Evolutionary conservation across 2,329 filamentous ascomycete species (phyloP), one percentile per base, ranked within the genome.

Genomic region (Penicillium occitanis): DNA sequence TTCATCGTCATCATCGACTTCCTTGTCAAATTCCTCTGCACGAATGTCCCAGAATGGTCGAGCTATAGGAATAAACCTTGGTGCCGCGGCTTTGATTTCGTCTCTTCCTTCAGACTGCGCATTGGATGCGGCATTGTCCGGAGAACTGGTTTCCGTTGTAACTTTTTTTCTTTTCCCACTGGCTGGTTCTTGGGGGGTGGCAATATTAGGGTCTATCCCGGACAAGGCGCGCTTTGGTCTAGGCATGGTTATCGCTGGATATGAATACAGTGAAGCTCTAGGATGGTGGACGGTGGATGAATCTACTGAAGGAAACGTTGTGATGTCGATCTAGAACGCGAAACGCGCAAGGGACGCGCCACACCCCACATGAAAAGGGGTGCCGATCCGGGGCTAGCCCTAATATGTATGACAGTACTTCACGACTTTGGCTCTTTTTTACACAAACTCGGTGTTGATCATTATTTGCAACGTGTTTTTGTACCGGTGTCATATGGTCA

Each of bases 21-120:
- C 19, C 48, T 50, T 50, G 48, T 61, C 63, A 6, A n/a, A 5
- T 28, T 3, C 25, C 40, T 65, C 64, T 22, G 25, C 35, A 5
- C 22, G 1, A 46, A 57, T 14, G 28, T 66, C 64, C 64, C 64
- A 66, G n/a, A 19, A 14, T 22, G 64, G 64, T 40, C 58, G 58
- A 55, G n/a, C 2, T 17, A 66, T 7, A 37, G 48, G 17, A 33
- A 61, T n/a, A n/a, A 57, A 66, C 19, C 40, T 66, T 48, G 48
- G 64, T 28, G n/a, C 25, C 8, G 48, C 25, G 13, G 17, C n/a
- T 22, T 55, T 30, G 19, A 19, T 28, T 1, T 30, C 28, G 11
- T 48, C 22, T 61, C 25, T 14, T 57, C 19, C 19, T 5, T 25
- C 40, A 5, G 53, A 5, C 13, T 19, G 51, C 30, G 22, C 37